Evolutionary conservation across 306 rosid genomes (phyloP).

Genomic region (Boehmeria nivea): DNA sequence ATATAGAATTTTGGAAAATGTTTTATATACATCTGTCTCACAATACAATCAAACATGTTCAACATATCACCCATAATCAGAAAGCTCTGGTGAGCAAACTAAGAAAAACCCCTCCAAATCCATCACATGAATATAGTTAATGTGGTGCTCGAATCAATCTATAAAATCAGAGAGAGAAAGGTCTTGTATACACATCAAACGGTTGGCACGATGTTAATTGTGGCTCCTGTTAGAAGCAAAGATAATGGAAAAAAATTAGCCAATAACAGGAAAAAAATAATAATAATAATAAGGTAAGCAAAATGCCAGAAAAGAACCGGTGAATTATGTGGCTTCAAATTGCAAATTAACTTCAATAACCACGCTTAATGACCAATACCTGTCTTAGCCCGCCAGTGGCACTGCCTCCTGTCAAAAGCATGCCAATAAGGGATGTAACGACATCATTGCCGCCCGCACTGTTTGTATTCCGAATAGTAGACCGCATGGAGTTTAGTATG

Average conservation of each 20-base stretch:
- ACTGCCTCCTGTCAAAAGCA: conserved; percentile 34
- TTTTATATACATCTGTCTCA: too few relatives aligned
- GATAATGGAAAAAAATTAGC: too few relatives aligned
- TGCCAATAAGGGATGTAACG: conserved; percentile 27
- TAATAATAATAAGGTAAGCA: background rate
- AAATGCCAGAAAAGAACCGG: background rate
- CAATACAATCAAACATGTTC: too few relatives aligned
- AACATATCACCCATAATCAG: too few relatives aligned
- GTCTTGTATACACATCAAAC: conserved; percentile 71
- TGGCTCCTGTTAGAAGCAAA: conserved; percentile 67
- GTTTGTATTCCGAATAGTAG: conserved; percentile 57
- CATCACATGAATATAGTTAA: too few relatives aligned
- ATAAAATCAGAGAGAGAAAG: conserved; percentile 56
- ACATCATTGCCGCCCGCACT: conserved; percentile 22
- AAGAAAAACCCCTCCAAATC: too few relatives aligned
- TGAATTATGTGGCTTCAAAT: too few relatives aligned
- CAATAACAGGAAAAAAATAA: too few relatives aligned
- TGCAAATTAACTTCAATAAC: too few relatives aligned
- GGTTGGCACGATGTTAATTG: conserved; percentile 73
- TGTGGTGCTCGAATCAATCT: background rate
- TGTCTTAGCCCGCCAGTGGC: conserved; percentile 28
- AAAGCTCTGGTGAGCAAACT: too few relatives aligned
- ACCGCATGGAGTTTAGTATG: conserved; percentile 76
- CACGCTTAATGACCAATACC: conserved; percentile 14
- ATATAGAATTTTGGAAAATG: too few relatives aligned